Conservation (phyloP, 2,329 filamentous ascomycete species). For the Tolypocladium album region DNA sequence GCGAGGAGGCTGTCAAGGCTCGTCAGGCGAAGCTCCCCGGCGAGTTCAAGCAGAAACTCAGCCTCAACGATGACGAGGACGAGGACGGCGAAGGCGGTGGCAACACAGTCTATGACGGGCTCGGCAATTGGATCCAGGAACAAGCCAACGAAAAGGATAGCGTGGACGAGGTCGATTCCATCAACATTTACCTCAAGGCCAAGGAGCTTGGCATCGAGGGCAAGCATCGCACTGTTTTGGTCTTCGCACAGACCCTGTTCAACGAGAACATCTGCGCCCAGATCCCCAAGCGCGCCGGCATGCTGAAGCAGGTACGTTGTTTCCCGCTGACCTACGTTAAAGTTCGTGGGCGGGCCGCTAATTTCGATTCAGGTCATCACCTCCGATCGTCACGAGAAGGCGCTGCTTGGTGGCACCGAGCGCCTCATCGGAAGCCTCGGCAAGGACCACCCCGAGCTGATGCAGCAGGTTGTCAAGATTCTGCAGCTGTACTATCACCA, state of each 20-base stretch:
- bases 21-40: constrained; percentile 88
- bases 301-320: constrained; percentile 72
- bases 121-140: constrained; percentile 84
- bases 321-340: neutral
- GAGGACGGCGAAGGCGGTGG: constrained; percentile 69
- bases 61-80: constrained; percentile 70
- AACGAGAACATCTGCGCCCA: constrained; percentile 82
- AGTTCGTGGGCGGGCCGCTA: neutral
- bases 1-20: constrained; percentile 86
- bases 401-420: constrained; percentile 88
- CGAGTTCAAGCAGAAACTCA: constrained; percentile 87
- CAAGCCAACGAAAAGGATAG: constrained; percentile 62
- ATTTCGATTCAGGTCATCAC: constrained; percentile 37
- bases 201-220: constrained; percentile 89
- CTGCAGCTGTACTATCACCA: constrained; percentile 84
- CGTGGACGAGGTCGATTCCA: constrained; percentile 71
- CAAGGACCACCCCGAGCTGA: constrained; percentile 71
- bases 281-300: constrained; percentile 69
- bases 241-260: constrained; percentile 89
- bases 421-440: constrained; percentile 66
- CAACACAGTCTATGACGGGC: constrained; percentile 73
- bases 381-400: constrained; percentile 90
- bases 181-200: constrained; percentile 92
- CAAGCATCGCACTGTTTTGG: constrained; percentile 88
- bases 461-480: constrained; percentile 68